Conservation (phyloP, 2,329 filamentous ascomycete species). For the Aschersonia sp. region DNA sequence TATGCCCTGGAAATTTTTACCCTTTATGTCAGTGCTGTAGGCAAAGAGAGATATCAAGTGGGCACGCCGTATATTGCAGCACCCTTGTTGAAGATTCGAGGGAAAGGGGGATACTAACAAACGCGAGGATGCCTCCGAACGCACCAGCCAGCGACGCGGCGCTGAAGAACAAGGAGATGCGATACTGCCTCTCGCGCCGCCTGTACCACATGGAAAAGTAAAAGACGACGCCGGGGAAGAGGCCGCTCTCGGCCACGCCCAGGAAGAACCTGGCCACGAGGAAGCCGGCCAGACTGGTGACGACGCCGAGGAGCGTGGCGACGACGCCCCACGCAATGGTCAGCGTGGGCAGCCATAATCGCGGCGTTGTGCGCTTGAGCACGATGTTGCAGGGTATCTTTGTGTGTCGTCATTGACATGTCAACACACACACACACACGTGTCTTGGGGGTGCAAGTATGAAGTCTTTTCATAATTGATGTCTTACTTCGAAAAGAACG, state of each 20-base stretch:
- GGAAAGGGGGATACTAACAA: not conserved
- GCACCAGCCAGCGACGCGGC: conserved; percentile 42
- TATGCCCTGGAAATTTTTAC: not conserved
- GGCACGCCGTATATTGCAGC: too few relatives aligned
- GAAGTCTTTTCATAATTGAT: not conserved
- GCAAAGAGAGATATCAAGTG: too few relatives aligned
- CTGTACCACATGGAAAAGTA: conserved; percentile 51
- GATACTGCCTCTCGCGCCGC: conserved; percentile 39
- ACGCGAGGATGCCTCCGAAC: conserved; percentile 44
- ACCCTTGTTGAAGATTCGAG: too few relatives aligned
- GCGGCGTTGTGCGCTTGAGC: conserved; percentile 19
- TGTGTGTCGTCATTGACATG: not conserved
- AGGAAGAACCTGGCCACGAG: conserved; percentile 32
- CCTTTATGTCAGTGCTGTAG: too few relatives aligned
- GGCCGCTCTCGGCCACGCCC: conserved; percentile 34
- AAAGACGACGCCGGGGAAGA: conserved; percentile 38
- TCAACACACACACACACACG: not conserved
- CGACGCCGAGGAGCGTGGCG: conserved; percentile 31
- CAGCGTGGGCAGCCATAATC: conserved; percentile 19
- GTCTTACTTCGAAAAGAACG: conserved; percentile 13
- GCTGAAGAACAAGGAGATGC: conserved; percentile 45
- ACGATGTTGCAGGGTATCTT: conserved; percentile 15
- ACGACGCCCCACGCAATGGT: conserved; percentile 34
- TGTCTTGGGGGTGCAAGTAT: not conserved
- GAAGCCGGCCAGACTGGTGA: conserved; percentile 30